A percentile compares a stretch with the other conserved stretches of the same genome.
phyloP scores from a whole-genome alignment of 441 rosid species.

The Macaranga tanarius region DNA sequence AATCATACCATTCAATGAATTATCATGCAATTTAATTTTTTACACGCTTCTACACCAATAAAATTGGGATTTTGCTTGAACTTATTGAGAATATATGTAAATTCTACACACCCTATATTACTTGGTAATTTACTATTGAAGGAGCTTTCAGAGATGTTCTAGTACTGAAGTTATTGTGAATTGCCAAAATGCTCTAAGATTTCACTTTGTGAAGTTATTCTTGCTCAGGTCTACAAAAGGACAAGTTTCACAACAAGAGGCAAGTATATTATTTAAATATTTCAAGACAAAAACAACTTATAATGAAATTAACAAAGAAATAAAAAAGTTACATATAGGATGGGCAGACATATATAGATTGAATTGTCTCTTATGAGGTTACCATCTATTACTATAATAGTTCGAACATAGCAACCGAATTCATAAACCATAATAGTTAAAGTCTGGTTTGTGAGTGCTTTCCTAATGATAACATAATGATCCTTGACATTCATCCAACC shows the following conservation, averaged over 20 bases:
- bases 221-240: constrained; percentile 66
- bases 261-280: too few species aligned
- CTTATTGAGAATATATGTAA: constrained; percentile 71
- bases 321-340: constrained; percentile 26
- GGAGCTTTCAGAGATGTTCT: constrained; percentile 67
- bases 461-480: constrained; percentile 54
- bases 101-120: constrained; percentile 51
- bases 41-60: constrained; percentile 60
- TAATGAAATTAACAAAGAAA: too few species aligned
- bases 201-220: constrained; percentile 58
- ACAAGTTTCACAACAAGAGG: too few species aligned
- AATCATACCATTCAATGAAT: constrained; percentile 60
- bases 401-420: constrained; percentile 51
- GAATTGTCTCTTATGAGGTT: constrained; percentile 41
- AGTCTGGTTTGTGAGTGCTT: constrained; percentile 49
- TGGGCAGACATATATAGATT: constrained; percentile 40
- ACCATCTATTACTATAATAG: constrained; percentile 41
- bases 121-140: constrained; percentile 50
- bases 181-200: constrained; percentile 67
- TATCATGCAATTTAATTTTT: constrained; percentile 72
- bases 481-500: constrained; percentile 90
- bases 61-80: constrained; percentile 53
- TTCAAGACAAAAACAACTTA: too few species aligned
- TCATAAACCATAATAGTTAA: constrained; percentile 45
- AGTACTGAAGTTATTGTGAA: constrained; percentile 56